Base-by-base conservation (phyloP, 495 filamentous ascomycete species). In the Lophiostoma macrostomum region DNA sequence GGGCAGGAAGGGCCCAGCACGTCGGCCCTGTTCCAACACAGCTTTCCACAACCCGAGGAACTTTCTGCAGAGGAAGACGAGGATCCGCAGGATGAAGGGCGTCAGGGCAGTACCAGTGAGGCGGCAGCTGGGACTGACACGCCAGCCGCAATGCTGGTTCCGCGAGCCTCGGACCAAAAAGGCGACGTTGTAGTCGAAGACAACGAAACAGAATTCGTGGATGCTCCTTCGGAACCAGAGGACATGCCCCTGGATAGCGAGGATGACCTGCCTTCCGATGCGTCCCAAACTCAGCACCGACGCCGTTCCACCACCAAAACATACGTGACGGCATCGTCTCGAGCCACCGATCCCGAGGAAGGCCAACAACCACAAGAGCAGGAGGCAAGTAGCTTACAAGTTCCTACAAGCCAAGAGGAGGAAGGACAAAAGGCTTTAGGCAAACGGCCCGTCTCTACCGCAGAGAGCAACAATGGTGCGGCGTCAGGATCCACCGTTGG, bases 11-110 rank as follows among this genome's bases (percentile, higher is more conserved):
- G 67, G 5, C 70, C 73, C 12, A 72, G 69, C 46, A 53, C 63
- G 13, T 63, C 63, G 14, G 70, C 70, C n/a, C 52, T 61, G 13
- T 69, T 64, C 40, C 53, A 53, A 16, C 60, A 56, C 32, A 74
- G 68, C 53, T 76, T 76, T 50, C 73, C 69, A 25, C 74, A 75
- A 47, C 74, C 74, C 11, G 65, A 68, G 1, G 68, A 71, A 43
- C 37, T 69, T 4, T 56, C 60, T 16, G 71, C 63, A 10, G 62
- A 65, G 4, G 63, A 69, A 32, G 42, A 43, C 3, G 51, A 51
- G 16, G 46, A 29, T 4, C 28, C 40, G 28, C 29, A 19, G 18
- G 23, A 45, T 23, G 44, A 24, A 1, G 14, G 18, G 8, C 34
- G 13, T 1, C 20, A 50, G 23, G 42, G 27, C 8, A 12, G 34